phyloP scores from a whole-genome alignment of 371 early-diverging fungal genomes.

The Apophysomyces sp. region DNA sequence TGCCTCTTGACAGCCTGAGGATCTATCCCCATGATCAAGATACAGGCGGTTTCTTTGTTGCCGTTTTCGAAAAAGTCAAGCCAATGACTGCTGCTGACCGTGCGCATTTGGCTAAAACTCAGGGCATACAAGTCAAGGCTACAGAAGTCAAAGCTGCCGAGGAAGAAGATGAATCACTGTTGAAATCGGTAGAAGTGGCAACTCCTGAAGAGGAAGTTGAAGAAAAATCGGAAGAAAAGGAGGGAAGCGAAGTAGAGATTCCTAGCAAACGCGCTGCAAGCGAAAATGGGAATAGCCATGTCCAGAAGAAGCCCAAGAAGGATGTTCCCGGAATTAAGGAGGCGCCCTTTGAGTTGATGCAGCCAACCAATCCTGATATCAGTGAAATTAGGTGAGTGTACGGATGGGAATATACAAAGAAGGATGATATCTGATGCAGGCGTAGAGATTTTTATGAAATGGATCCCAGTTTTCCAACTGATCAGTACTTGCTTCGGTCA shows the following conservation, averaged over 20 bases:
- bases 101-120: constrained; percentile 21
- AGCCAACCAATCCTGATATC: constrained; percentile 54
- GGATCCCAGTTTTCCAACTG: constrained; percentile 66
- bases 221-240: constrained; percentile 2
- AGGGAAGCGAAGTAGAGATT: constrained; percentile 12
- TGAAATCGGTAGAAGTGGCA: constrained; percentile 16
- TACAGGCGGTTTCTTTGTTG: constrained; percentile 99
- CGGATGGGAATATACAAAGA: background rate
- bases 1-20: constrained; percentile 63
- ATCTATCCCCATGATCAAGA: constrained; percentile 96
- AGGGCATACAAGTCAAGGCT: constrained; percentile 18
- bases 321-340: constrained; percentile 62
- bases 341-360: constrained; percentile 78
- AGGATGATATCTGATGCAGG: constrained; percentile 1
- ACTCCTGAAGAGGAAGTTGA: background rate
- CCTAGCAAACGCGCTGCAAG: constrained; percentile 11
- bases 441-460: constrained; percentile 69
- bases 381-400: constrained; percentile 42
- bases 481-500: constrained; percentile 83
- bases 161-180: constrained; percentile 20
- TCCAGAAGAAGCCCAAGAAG: constrained; percentile 38
- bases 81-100: constrained; percentile 61
- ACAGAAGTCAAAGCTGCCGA: constrained; percentile 27
- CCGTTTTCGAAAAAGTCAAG: constrained; percentile 89
- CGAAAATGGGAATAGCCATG: constrained; percentile 17